Evolutionary conservation across 768 basidiomycete genomes (phyloP), one percentile per base, ranked within the genome.

Genomic region (Tricholoma flavovirens): DNA sequence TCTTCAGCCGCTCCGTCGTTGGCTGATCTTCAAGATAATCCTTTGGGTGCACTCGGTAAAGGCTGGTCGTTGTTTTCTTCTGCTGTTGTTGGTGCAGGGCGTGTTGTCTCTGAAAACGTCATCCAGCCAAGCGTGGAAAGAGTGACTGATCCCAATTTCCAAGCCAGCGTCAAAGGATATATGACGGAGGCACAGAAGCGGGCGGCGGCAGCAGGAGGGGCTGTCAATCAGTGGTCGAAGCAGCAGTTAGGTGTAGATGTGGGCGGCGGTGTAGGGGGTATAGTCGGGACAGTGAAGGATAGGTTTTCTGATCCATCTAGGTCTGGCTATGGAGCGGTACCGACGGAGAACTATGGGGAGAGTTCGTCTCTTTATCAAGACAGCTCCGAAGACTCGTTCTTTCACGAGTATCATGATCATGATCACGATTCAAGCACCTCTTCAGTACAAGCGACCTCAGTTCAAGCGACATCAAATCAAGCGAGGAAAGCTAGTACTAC

Each of bases 51-150:
- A 0, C 71, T 98, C 12, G 83, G 83, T 64, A 98, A 98, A 74
- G 93, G 95, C 45, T 98, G 97, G 97, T 92, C 93, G 22, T 72
- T 98, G n/a, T 87, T 99, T 66, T 88, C 92, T 26, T 81, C 89
- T 0, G 93, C 86, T 32, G 86, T 98, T 12, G 81, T 73, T 1
- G 89, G 87, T 51, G 94, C 94, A 17, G 81, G 85, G 5, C 83
- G 83, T 63, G 88, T 73, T 15, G 90, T 98, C 49, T 81, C 83
- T 60, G 90, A 93, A 67, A 87, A 83, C 62, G 88, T 98, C 43
- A 88, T 98, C 56, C 92, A 97, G 69, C 96, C 96, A 5, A 87
- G 89, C 19, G 73, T 95, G 67, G 87, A 90, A 64, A 83, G 80
- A 59, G 90, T 89, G 26, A 79, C 75, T 53, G 94, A 97, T 67